Evolutionary conservation across 495 filamentous ascomycete genomes (phyloP).

Genomic region (Stereocaulon alpinum): DNA sequence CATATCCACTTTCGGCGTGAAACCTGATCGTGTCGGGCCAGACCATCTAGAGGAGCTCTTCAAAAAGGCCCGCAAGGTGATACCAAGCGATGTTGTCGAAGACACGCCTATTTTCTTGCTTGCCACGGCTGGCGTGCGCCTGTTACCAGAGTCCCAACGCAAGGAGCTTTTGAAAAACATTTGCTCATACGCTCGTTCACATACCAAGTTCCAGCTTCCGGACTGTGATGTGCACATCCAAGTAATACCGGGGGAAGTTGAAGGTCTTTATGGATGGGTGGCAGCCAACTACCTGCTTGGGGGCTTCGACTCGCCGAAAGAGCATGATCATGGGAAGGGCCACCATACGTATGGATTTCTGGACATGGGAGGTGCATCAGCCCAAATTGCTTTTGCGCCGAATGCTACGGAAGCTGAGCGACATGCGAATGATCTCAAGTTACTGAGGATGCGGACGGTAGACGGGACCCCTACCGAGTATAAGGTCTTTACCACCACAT

Average conservation of each 20-base stretch:
- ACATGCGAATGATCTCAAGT: constrained; percentile 79
- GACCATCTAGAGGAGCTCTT: constrained; percentile 72
- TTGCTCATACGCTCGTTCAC: constrained; percentile 69
- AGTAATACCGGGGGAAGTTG: constrained; percentile 93
- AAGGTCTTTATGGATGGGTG: constrained; percentile 97
- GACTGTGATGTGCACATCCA: constrained; percentile 88
- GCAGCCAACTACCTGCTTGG: constrained; percentile 94
- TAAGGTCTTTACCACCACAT: constrained; percentile 86
- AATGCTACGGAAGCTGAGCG: constrained; percentile 85
- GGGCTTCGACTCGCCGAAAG: constrained; percentile 74
- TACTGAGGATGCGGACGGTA: constrained; percentile 73
- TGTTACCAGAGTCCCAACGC: constrained; percentile 66
- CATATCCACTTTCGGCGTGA: constrained; percentile 79
- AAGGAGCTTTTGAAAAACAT: constrained; percentile 62
- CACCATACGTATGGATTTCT: constrained; percentile 97
- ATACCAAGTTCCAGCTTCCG: constrained; percentile 75
- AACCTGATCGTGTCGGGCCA: constrained; percentile 62
- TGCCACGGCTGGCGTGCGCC: constrained; percentile 92
- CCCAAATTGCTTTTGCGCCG: constrained; percentile 94
- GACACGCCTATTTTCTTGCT: constrained; percentile 91
- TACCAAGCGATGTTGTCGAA: constrained; percentile 66
- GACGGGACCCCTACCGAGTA: constrained; percentile 70
- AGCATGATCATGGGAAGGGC: constrained; percentile 68
- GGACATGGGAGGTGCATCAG: constrained; percentile 96
- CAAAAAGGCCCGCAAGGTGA: constrained; percentile 68